Evolutionary conservation across 2,329 filamentous ascomycete species (phyloP).

Genomic region (Penicillium janthinellum): DNA sequence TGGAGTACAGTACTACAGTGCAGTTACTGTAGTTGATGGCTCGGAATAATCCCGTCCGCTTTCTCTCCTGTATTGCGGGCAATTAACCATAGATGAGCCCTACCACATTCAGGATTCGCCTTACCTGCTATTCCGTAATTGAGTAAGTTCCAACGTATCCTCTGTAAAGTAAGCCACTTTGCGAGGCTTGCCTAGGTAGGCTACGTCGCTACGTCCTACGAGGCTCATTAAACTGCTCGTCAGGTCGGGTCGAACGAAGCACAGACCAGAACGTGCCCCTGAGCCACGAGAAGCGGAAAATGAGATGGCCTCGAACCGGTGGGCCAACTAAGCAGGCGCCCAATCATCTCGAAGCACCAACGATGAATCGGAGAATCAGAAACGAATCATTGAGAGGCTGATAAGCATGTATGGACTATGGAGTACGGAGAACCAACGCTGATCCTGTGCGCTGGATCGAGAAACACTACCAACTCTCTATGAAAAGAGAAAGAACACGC

Average conservation of each 20-base stretch:
- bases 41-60: background rate
- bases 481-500: background rate
- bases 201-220: too few relatives aligned
- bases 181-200: too few relatives aligned
- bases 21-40: too few relatives aligned
- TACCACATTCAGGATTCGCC: background rate
- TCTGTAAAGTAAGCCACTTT: background rate
- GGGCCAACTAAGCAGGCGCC: slow-evolving; percentile 8
- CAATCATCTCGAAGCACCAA: slow-evolving; percentile 13
- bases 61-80: background rate
- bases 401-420: background rate
- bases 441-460: background rate
- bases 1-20: too few relatives aligned
- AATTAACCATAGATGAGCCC: background rate
- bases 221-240: background rate
- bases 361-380: too few relatives aligned
- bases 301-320: slow-evolving; percentile 21
- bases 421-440: background rate
- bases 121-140: background rate
- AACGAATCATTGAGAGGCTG: background rate
- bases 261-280: slow-evolving; percentile 25
- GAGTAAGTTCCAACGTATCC: background rate
- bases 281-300: slow-evolving; percentile 10
- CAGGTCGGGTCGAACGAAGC: background rate
- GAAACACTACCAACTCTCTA: background rate